phyloP scores from a whole-genome alignment of 495 filamentous ascomycete species.

The Hypomontagnella monticulosa region DNA sequence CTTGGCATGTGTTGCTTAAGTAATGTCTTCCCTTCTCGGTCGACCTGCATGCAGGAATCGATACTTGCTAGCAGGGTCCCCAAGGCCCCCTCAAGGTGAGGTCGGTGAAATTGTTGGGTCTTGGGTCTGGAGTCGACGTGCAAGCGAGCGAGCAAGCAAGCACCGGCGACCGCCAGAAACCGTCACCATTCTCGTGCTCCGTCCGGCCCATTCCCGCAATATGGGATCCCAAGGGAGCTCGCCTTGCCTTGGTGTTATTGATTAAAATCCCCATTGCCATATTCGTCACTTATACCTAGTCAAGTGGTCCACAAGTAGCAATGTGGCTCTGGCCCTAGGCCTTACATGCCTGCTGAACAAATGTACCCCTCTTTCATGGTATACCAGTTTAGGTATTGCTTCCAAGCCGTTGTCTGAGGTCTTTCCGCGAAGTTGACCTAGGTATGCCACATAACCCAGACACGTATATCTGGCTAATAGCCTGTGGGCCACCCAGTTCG shows the following conservation, averaged over 20 bases:
- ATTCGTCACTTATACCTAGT: slow-evolving; percentile 29
- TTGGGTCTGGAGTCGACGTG: slow-evolving; percentile 13
- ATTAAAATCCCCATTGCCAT: slow-evolving; percentile 33
- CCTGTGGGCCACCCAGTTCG: slow-evolving; percentile 29
- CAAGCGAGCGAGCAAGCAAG: slow-evolving; percentile 14
- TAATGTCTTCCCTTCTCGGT: slow-evolving; percentile 42
- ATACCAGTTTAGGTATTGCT: slow-evolving; percentile 35
- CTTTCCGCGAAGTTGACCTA: slow-evolving; percentile 34
- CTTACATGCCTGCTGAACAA: slow-evolving; percentile 23
- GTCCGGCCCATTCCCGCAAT: slow-evolving; percentile 25
- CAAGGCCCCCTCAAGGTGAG: slow-evolving; percentile 35
- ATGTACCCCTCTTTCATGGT: slow-evolving; percentile 40
- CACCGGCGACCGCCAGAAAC: slow-evolving; percentile 27
- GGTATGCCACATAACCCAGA: slow-evolving; percentile 37
- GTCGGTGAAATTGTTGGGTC: slow-evolving; percentile 35
- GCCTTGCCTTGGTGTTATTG: slow-evolving; percentile 30
- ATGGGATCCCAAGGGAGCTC: slow-evolving; percentile 22
- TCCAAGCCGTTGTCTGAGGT: slow-evolving; percentile 25
- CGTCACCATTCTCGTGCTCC: slow-evolving; percentile 21
- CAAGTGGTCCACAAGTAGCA: slow-evolving; percentile 39
- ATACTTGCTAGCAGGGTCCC: slow-evolving; percentile 22
- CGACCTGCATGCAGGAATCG: slow-evolving; percentile 43
- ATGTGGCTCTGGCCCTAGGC: slow-evolving; percentile 37
- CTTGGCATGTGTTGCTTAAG: slow-evolving; percentile 39
- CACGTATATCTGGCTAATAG: slow-evolving; percentile 43